Evolutionary conservation across 148 eudicot species (phyloP), one percentile per base, ranked within the genome.

Genomic region (Chenopodium quinoa): DNA sequence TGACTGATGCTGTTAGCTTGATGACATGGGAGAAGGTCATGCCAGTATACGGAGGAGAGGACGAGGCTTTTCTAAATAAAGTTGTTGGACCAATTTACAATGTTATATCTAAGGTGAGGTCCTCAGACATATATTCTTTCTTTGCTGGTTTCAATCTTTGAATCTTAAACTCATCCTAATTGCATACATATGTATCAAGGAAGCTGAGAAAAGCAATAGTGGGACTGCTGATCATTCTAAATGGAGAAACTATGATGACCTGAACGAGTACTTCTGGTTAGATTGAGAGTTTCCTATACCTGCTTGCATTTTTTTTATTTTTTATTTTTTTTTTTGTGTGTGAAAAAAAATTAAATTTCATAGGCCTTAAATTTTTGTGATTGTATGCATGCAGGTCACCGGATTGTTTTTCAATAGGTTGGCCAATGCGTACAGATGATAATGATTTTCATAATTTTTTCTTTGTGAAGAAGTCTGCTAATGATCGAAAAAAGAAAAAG

Each of bases 161-260:
- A 68, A 73, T 80, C 19, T 34, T 44, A 66, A 11, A 23, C 77
- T 47, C 23, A 27, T 79, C 77, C 80, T 89, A 69, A 86, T 76
- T 47, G 75, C 74, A 14, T 54, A 76, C 22, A 80, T 76, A 82
- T 81, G 66, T 79, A 82, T 88, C 87, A 78, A 96, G 99, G 99
- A 96, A 90, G 92, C 93, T 82, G 80, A 84, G 88, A 92, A 93
- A 85, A 94, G 90, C 87, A 86, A 90, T 82, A 88, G 88, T 73
- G 98, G 97, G 71, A 93, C 88, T 23, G 87, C 98, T 80, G 97
- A 92, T 81, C 95, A 96, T 88, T 94, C 97, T 19, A 87, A 87
- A 50, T 96, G 99, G 99, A 92, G 99, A 91, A 96, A 96, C 85
- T 96, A 96, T 80, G 99, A 96, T 68, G 99, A 96, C 87, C 80